Evolutionary conservation across 257 asterid genomes (phyloP), one percentile per base, ranked within the genome.

Genomic region (Echium plantagineum): DNA sequence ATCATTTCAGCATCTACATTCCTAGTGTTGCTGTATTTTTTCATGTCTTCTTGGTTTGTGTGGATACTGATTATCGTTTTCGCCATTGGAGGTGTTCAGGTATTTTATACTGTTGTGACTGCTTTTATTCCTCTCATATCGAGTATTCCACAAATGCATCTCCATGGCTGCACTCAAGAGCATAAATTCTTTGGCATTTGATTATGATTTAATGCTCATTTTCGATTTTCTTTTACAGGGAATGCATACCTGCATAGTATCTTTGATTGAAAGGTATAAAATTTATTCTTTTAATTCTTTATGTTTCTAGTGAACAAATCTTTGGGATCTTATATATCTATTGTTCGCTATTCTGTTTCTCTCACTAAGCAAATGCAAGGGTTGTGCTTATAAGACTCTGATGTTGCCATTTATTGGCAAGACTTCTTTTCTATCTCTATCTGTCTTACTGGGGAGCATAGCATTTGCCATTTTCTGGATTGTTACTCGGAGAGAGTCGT

Each of bases 61-160:
- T 93, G 96, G 98, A 69, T 93, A 82, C 90, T 93, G 51, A 86
- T 93, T 30, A 68, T 86, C 53, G 85, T 93, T 72, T 93, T 93
- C 84, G 86, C 96, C 85, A 72, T 93, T 35, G 97, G 96, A 51
- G 99, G 96, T 60, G 66, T 93, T 75, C 90, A 93, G 99, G 99
- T 93, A 86, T 69, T 68, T 60, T 69, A 31, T 55, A 63, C 70
- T 15, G 22, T 53, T 21, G 1, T 53, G 57, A 53, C 28, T 53
- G 20, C 22, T n/a, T 19, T 12, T 15, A 12, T 42, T 42, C 17
- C 17, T 42, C 13, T 42, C 49, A 16, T 42, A 42, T 42, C 3
- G 49, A 42, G 49, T 42, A 42, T 1, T 42, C 5, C 3, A 42
- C 12, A 42, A 42, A 42, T 42, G 49, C 49, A 10, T 35, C 5